Base-by-base conservation (phyloP, 805 yeast species). In the Cyberlindnera lachancei region DNA sequence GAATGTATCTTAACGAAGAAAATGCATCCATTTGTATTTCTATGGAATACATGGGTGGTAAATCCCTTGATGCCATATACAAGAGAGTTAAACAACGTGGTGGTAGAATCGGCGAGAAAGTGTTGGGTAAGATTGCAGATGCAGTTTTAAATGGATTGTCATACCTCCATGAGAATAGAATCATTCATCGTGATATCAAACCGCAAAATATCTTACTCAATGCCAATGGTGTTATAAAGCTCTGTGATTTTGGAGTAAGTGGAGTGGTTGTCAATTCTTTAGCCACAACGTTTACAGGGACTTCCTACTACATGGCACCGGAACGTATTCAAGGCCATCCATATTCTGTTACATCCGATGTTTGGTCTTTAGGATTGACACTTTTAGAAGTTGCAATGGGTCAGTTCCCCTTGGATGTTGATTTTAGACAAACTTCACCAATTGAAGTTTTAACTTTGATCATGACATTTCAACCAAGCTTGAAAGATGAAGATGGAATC, bases 251-350 rank as follows among this genome's bases (percentile, higher is more conserved):
- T 62, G 98, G 98, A 15, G 98, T 92, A 18, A 80, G 94, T 52
- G 98, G 98, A 9, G 96, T 86, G 51, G 95, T 92, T 14, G 95
- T 90, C 20, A 82, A 92, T 56, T 86, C 96, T 0, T 64, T 92
- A 29, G 97, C 97, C 2, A 85, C 95, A 2, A 92, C 98, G 0
- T 92, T 88, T 52, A 92, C 96, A 0, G 98, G 98, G 3, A 92
- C 98, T 0, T 88, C 95, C 9, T 90, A 85, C 54, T 92, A 92
- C 57, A 92, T 92, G 98, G 97, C 98, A 0, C 98, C 98, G 0
- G 98, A 92, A 57, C 70, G 98, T 46, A 90, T 92, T 31, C 84
- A 84, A 62, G 96, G 96, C 18, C 90, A 86, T 51, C 92, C 96
- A 2, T 92, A 92, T 52, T 81, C 95, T 9, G 96, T 90, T 4